These are phyloP conservation scores for Knoxia roxburghii DNA, from an alignment of 257 asterid genomes.

Conservation along the genomic window DNA sequence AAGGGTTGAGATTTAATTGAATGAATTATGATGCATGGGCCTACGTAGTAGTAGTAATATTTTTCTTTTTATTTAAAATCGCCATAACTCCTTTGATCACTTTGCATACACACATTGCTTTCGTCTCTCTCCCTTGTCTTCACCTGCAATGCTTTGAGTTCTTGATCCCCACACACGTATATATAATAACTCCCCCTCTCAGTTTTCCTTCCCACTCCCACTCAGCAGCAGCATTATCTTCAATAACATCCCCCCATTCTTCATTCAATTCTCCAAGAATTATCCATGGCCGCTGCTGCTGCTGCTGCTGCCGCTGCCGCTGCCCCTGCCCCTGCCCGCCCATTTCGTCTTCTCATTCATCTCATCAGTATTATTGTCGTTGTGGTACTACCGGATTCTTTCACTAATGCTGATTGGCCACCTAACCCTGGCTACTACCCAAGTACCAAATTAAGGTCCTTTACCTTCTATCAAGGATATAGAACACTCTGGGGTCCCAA, in stretches of 20 bases:
- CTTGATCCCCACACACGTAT: slow-evolving; percentile 23
- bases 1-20: too few relatives aligned
- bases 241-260: neutral
- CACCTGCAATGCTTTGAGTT: slow-evolving; percentile 25
- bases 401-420: slow-evolving; percentile 57
- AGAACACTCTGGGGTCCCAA: slow-evolving; percentile 70
- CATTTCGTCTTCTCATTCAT: too few relatives aligned
- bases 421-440: slow-evolving; percentile 81
- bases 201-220: too few relatives aligned
- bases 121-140: slow-evolving; percentile 33
- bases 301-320: too few relatives aligned
- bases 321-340: too few relatives aligned
- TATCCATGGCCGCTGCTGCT: too few relatives aligned
- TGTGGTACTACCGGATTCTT: neutral
- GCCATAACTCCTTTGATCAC: slow-evolving; percentile 31
- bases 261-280: too few relatives aligned
- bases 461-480: slow-evolving; percentile 59
- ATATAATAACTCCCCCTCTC: neutral
- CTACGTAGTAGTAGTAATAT: too few relatives aligned
- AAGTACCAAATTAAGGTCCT: slow-evolving; percentile 49
- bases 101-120: slow-evolving; percentile 28
- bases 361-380: slow-evolving; percentile 12
- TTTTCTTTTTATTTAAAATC: slow-evolving; percentile 34
- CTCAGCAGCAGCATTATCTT: neutral
- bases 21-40: too few relatives aligned